phyloP scores from a whole-genome alignment of 139 green algal species.

The Coelastrella sp. region DNA sequence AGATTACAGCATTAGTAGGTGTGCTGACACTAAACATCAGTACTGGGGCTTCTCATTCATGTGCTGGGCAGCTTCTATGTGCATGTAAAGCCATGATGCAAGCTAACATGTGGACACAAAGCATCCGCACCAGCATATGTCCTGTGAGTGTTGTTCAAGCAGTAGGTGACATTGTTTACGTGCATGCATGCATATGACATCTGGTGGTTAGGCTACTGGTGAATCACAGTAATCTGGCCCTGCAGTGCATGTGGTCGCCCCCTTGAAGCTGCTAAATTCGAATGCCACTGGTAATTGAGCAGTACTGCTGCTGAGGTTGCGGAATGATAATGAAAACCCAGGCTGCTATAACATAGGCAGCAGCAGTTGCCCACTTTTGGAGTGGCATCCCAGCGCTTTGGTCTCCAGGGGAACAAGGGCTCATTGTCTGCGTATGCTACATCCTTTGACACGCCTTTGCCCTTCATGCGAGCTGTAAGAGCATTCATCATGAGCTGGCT shows the following conservation, averaged over 20 bases:
- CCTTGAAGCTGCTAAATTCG: background rate
- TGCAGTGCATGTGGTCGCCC: background rate
- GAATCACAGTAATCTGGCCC: background rate
- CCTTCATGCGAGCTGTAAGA: slow-evolving; percentile 58
- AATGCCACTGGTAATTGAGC: background rate
- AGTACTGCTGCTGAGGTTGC: background rate
- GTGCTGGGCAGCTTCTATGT: too few species aligned
- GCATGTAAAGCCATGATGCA: too few species aligned
- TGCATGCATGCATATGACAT: too few species aligned
- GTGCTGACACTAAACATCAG: too few species aligned
- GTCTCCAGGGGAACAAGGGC: slow-evolving; percentile 69
- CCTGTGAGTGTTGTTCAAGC: too few species aligned
- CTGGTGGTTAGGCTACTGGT: too few species aligned
- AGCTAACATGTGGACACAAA: too few species aligned
- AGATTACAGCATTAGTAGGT: too few species aligned
- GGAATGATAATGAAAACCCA: background rate
- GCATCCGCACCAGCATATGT: too few species aligned
- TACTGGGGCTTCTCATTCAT: too few species aligned
- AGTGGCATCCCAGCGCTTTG: slow-evolving; percentile 74
- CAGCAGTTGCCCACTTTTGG: slow-evolving; percentile 49
- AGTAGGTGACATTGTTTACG: too few species aligned
- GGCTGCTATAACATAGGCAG: too few species aligned
- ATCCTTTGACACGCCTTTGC: slow-evolving; percentile 50
- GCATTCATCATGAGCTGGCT: slow-evolving; percentile 58
- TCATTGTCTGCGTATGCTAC: slow-evolving; percentile 67